Percentiles rank a stretch among this genome's conserved stretches.
Evolutionary conservation across 1,139 yeast genomes (phyloP).

Genomic region (Yamadazyma blattariae): DNA sequence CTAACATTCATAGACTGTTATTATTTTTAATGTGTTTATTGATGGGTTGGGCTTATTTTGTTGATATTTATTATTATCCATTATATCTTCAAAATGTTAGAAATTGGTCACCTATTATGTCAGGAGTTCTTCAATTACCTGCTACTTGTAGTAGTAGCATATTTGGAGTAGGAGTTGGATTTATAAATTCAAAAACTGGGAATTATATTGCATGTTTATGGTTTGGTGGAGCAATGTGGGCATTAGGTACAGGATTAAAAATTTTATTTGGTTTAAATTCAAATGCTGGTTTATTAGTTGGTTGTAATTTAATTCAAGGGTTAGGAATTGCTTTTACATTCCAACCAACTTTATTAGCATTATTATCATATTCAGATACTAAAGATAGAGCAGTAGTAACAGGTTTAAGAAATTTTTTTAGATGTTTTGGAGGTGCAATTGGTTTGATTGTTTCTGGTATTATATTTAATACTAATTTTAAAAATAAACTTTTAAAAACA

Average conservation of each 20-base stretch:
- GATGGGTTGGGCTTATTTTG: too few species aligned
- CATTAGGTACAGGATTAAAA: slow-evolving; percentile 35
- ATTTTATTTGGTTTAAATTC: slow-evolving; percentile 29
- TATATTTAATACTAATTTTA: too few species aligned
- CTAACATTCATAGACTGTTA: too few species aligned
- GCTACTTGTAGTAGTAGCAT: slow-evolving; percentile 15
- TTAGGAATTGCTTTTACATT: slow-evolving; percentile 49
- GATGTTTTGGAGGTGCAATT: slow-evolving; percentile 53
- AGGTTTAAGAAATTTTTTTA: slow-evolving; percentile 47
- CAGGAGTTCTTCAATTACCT: too few species aligned
- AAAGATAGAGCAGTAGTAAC: slow-evolving; percentile 54
- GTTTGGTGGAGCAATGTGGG: slow-evolving; percentile 42
- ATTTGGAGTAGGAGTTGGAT: slow-evolving; percentile 26
- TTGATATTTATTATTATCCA: too few species aligned
- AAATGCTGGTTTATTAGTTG: slow-evolving; percentile 27
- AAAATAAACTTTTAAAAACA: too few species aligned
- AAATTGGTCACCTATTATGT: too few species aligned
- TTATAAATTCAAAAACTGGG: slow-evolving; percentile 37
- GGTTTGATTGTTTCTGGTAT: slow-evolving; percentile 49
- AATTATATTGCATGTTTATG: slow-evolving; percentile 39
- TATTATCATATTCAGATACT: slow-evolving; percentile 44
- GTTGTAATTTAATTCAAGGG: slow-evolving; percentile 41
- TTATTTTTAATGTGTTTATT: too few species aligned
- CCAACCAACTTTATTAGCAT: slow-evolving; percentile 54
- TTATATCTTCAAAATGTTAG: too few species aligned